Evolutionary conservation across 768 basidiomycete genomes (phyloP).

Genomic region (Antrodiella citrinella): DNA sequence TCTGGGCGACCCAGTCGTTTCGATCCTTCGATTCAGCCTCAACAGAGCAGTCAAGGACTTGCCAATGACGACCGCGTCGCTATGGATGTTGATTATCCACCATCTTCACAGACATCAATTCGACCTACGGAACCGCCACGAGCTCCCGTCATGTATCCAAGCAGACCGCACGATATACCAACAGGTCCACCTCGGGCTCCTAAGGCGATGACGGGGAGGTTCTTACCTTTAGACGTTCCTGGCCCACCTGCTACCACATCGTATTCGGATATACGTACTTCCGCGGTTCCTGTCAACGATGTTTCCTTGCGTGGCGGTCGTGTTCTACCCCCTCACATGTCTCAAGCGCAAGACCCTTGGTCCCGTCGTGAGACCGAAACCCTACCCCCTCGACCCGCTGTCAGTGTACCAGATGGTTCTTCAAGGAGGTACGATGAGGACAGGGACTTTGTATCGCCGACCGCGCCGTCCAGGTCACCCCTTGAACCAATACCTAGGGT

Average conservation of each 20-base stretch:
- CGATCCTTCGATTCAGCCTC: conserved; percentile 2
- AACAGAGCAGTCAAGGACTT: background rate
- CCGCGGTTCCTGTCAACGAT: background rate
- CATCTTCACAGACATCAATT: conserved; percentile 13
- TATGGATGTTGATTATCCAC: conserved; percentile 13
- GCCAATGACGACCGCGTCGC: conserved; percentile 3
- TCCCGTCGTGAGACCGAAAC: background rate
- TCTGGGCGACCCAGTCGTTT: too few relatives aligned
- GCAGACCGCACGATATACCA: too few relatives aligned
- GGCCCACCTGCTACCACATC: background rate
- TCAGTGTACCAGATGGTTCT: background rate
- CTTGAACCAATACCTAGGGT: background rate
- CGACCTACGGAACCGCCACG: conserved; percentile 1
- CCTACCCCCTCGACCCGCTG: background rate
- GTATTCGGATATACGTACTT: background rate
- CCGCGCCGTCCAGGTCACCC: background rate
- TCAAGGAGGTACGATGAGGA: background rate
- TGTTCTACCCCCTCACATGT: background rate
- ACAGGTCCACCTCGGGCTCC: too few relatives aligned
- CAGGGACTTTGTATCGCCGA: background rate
- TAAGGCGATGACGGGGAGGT: too few relatives aligned
- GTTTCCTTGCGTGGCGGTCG: background rate
- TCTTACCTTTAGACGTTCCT: too few relatives aligned
- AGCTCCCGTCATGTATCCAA: too few relatives aligned
- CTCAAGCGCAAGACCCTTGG: too few relatives aligned